Percentiles rank a stretch among this genome's conserved stretches.
Conservation (phyloP, 768 basidiomycete species). For the Boletus rex-veris region DNA sequence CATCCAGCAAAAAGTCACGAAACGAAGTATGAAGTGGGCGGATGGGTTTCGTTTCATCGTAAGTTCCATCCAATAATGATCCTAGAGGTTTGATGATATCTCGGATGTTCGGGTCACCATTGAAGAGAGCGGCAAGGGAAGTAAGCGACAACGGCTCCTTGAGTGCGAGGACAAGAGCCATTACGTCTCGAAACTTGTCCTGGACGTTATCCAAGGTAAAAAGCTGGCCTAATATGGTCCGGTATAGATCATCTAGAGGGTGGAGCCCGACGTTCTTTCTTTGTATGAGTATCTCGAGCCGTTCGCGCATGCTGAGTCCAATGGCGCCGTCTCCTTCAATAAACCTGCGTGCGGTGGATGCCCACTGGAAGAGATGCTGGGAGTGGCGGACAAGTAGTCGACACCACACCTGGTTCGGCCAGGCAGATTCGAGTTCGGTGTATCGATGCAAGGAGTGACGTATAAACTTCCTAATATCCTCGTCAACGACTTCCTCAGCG, state of each 20-base stretch:
- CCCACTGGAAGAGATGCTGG: constrained; percentile 35
- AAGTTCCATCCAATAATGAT: constrained; percentile 21
- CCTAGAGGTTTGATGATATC: constrained; percentile 20
- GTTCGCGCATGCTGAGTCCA: constrained; percentile 12
- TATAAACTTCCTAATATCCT: constrained; percentile 16
- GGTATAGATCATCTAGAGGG: constrained; percentile 20
- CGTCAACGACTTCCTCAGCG: constrained; percentile 9
- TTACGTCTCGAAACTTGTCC: constrained; percentile 19
- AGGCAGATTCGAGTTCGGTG: constrained; percentile 12
- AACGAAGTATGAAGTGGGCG: constrained; percentile 36
- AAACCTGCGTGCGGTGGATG: constrained; percentile 28
- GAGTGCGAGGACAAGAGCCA: constrained; percentile 17
- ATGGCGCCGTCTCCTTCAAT: constrained; percentile 17
- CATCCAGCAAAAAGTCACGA: constrained; percentile 30
- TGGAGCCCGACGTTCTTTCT: neutral
- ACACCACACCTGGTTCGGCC: constrained; percentile 23
- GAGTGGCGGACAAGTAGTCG: constrained; percentile 20
- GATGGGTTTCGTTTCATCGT: constrained; percentile 18
- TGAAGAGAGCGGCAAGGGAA: constrained; percentile 14
- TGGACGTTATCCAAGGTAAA: constrained; percentile 5
- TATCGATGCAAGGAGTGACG: constrained; percentile 8
- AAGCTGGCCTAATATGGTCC: constrained; percentile 17
- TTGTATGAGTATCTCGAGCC: constrained; percentile 11
- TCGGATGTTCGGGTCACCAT: constrained; percentile 2
- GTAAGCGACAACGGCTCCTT: constrained; percentile 18